Conservation (phyloP, 768 basidiomycete genomes). For the Lentinula lateritia region DNA sequence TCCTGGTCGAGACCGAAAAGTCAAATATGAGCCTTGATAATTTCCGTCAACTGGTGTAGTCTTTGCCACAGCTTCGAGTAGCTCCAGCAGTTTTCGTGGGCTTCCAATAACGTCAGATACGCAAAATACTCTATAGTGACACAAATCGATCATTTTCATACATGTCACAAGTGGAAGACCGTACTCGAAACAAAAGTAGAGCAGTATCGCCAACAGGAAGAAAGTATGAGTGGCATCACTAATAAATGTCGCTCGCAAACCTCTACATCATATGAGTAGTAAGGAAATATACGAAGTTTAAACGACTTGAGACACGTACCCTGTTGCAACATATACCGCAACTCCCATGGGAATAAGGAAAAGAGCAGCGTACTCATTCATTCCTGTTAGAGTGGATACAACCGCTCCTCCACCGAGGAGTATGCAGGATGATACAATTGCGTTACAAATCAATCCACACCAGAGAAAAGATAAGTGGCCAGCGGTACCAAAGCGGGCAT, state of each 20-base stretch:
- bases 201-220: constrained; percentile 23
- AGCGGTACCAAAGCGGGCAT: constrained; percentile 16
- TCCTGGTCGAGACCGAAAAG: constrained; percentile 17
- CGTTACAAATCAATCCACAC: constrained; percentile 20
- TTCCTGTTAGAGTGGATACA: constrained; percentile 25
- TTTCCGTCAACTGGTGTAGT: constrained; percentile 12
- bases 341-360: constrained; percentile 25
- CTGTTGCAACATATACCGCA: constrained; percentile 17
- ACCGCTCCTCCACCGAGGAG: constrained; percentile 18
- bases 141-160: not conserved
- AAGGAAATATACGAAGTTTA: not conserved
- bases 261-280: not conserved
- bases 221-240: constrained; percentile 23
- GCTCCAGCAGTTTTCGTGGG: constrained; percentile 11
- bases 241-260: constrained; percentile 7
- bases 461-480: constrained; percentile 20
- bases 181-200: constrained; percentile 16
- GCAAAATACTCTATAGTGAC: not conserved
- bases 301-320: constrained; percentile 15
- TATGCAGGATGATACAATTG: constrained; percentile 11
- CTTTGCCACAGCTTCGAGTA: constrained; percentile 12
- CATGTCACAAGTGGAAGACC: not conserved
- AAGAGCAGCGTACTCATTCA: constrained; percentile 24
- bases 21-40: constrained; percentile 15
- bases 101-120: constrained; percentile 10